These are phyloP conservation scores for Aquilaria yunnanensis DNA, from an alignment of 345 rosid species.

Conservation along the genomic window DNA sequence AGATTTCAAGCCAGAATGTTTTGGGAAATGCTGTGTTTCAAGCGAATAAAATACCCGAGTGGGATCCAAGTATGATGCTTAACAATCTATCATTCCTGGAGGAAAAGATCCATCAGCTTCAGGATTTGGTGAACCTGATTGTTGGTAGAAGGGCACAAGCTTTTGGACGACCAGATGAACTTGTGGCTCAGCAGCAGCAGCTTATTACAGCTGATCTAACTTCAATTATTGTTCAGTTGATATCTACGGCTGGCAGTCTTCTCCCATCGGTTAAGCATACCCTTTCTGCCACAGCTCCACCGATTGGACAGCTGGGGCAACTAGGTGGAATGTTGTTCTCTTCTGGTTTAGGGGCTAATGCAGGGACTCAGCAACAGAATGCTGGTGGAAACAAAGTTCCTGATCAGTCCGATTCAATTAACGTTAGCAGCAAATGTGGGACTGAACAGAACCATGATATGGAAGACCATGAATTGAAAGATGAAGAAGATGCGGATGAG, in stretches of 20 bases:
- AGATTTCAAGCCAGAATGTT: conserved; percentile 19
- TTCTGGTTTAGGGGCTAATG: conserved; percentile 28
- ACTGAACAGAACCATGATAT: conserved; percentile 31
- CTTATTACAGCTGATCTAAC: conserved; percentile 76
- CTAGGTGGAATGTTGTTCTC: conserved; percentile 42
- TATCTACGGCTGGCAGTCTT: conserved; percentile 87
- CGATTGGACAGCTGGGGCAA: conserved; percentile 35
- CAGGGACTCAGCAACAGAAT: conserved; percentile 25
- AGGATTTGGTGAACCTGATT: conserved; percentile 60
- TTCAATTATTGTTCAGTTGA: conserved; percentile 77
- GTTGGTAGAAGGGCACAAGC: conserved; percentile 42
- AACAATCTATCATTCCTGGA: conserved; percentile 69
- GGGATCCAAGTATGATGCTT: conserved; percentile 76
- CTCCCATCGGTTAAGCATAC: conserved; percentile 75
- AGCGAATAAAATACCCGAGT: conserved; percentile 39
- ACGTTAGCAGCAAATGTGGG: conserved; percentile 11
- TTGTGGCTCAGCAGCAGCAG: conserved; percentile 63
- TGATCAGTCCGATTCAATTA: conserved; percentile 12
- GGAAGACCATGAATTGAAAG: conserved; percentile 69
- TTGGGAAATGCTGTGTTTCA: conserved; percentile 30
- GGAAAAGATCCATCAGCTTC: conserved; percentile 73
- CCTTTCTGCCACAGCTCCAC: conserved; percentile 32
- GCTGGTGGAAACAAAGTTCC: conserved; percentile 24
- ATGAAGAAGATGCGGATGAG: conserved; percentile 82
- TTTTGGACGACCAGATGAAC: conserved; percentile 40